Evolutionary conservation across 108 stramenopile genomes (phyloP).

Genomic region (Nitzschia sp.): DNA sequence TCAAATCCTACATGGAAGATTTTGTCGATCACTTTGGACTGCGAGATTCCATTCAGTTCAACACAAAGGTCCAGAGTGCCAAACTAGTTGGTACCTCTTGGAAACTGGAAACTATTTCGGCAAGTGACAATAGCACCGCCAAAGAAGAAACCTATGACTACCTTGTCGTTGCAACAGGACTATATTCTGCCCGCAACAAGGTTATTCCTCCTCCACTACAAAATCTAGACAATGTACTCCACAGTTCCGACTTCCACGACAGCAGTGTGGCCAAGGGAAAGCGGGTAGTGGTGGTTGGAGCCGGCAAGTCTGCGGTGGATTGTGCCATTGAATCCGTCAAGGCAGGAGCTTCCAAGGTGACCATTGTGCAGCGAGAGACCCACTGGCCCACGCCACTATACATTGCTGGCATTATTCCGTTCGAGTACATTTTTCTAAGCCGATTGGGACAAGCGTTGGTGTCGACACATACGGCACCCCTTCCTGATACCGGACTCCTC

Average conservation of each 20-base stretch:
- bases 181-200: constrained; percentile 9
- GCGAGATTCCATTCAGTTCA: constrained; percentile 8
- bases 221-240: neutral
- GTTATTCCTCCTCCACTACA: neutral
- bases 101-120: constrained; percentile 3
- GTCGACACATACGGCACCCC: constrained; percentile 1
- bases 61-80: constrained; percentile 14
- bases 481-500: constrained; percentile 16
- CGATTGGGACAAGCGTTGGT: constrained; percentile 30
- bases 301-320: constrained; percentile 22
- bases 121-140: constrained; percentile 7
- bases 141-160: constrained; percentile 25
- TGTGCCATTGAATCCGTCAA: constrained; percentile 20
- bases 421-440: constrained; percentile 34
- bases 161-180: constrained; percentile 26
- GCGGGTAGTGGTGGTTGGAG: constrained; percentile 19
- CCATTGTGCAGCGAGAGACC: constrained; percentile 23
- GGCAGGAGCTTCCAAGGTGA: constrained; percentile 28
- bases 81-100: neutral
- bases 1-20: constrained; percentile 32
- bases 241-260: constrained; percentile 14
- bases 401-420: constrained; percentile 39
- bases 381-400: constrained; percentile 35
- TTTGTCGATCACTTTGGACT: constrained; percentile 33
- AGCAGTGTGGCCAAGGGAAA: constrained; percentile 9